These are phyloP conservation scores for Conidiobolus incongruus DNA, from an alignment of 371 early-diverging fungal genomes.

Conservation along the genomic window DNA sequence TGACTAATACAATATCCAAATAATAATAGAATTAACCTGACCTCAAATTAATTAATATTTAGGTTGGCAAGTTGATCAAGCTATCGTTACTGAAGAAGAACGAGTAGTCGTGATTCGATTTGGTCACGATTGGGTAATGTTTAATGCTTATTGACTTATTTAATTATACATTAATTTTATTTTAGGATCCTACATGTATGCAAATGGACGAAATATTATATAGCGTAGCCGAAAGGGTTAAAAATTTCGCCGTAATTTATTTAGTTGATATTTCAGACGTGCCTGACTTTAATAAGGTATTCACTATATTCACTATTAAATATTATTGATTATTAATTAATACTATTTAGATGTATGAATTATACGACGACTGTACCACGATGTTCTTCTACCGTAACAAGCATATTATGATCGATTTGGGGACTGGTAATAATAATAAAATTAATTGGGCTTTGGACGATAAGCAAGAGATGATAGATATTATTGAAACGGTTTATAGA, in stretches of 20 bases:
- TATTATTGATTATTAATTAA: neutral
- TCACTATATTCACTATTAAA: neutral
- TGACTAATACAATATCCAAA: no score
- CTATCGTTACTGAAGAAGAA: conserved; percentile 93
- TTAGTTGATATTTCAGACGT: conserved; percentile 66
- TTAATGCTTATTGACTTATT: neutral
- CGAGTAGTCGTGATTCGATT: conserved; percentile 90
- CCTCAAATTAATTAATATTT: no score
- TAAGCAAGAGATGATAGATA: conserved; percentile 70
- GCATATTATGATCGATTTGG: conserved; percentile 95
- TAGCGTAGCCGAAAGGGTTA: conserved; percentile 78
- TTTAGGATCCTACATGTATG: conserved; percentile 81
- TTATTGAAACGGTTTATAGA: conserved; percentile 75
- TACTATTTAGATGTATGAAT: conserved; percentile 60
- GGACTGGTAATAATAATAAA: conserved; percentile 98
- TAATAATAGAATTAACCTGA: no score
- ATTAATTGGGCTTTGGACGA: conserved; percentile 89
- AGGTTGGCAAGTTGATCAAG: conserved; percentile 98
- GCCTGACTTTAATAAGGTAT: conserved; percentile 74
- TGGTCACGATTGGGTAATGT: conserved; percentile 78
- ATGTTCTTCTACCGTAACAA: conserved; percentile 92
- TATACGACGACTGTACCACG: conserved; percentile 89
- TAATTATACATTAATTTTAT: neutral
- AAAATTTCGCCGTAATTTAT: conserved; percentile 93
- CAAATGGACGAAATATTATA: conserved; percentile 89